A percentile compares a stretch with the other conserved stretches of the same genome.
These are phyloP conservation scores for Synchytrium microbalum DNA, from an alignment of 371 early-diverging fungal genomes.

Conservation along the genomic window DNA sequence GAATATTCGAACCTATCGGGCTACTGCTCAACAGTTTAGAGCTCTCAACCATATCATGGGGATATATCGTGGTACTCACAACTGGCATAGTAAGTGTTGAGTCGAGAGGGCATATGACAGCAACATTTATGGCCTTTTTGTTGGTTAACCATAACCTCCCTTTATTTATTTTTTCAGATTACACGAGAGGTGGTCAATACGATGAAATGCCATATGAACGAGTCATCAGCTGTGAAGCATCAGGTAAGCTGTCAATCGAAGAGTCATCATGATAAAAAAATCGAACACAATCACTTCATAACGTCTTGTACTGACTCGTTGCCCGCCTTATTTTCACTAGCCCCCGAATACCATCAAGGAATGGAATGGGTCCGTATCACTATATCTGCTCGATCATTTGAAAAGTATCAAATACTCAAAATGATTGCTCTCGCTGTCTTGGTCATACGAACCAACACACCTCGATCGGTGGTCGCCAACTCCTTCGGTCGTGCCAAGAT, in stretches of 20 bases:
- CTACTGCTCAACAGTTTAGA: conserved; percentile 24
- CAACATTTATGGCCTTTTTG: too few relatives aligned
- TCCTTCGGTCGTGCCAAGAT: conserved; percentile 34
- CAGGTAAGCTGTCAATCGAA: too few relatives aligned
- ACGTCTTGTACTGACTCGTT: conserved; percentile 20
- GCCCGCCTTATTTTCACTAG: not conserved
- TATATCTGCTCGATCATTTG: conserved; percentile 32
- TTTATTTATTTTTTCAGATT: conserved; percentile 15
- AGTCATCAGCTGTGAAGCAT: not conserved
- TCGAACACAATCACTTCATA: conserved; percentile 35
- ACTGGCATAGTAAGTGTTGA: conserved; percentile 31
- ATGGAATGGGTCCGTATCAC: conserved; percentile 42
- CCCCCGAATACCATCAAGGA: conserved; percentile 31
- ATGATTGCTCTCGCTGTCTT: conserved; percentile 34
- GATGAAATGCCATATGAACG: conserved; percentile 21
- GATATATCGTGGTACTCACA: conserved; percentile 38
- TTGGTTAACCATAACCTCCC: too few relatives aligned
- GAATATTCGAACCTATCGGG: conserved; percentile 23
- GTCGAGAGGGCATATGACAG: too few relatives aligned
- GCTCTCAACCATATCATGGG: conserved; percentile 27
- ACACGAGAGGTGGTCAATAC: conserved; percentile 30
- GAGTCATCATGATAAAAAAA: too few relatives aligned
- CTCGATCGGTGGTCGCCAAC: conserved; percentile 33
- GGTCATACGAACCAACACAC: conserved; percentile 40
- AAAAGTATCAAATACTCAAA: conserved; percentile 34